These are phyloP conservation scores for Vaccinium corymbosum DNA, from an alignment of 148 eudicot species.

Conservation along the genomic window DNA sequence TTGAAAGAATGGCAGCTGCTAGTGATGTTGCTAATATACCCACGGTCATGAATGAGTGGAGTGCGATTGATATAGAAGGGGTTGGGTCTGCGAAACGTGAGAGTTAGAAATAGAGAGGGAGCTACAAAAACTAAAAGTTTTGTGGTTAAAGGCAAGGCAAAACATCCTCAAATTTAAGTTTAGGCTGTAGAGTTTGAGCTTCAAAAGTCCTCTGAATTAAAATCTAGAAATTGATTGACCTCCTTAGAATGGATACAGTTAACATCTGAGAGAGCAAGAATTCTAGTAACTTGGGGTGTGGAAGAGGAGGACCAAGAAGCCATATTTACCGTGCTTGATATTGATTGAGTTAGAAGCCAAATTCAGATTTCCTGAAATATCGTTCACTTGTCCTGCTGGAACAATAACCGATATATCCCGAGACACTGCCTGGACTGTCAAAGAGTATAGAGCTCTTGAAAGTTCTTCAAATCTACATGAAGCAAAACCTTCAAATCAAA, in stretches of 20 bases:
- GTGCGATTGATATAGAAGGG: slow-evolving; percentile 18
- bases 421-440: slow-evolving; percentile 20
- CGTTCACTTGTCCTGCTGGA: slow-evolving; percentile 12
- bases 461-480: slow-evolving; percentile 18
- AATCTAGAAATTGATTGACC: not conserved
- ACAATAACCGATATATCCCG: slow-evolving; percentile 7
- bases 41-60: slow-evolving; percentile 21
- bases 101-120: slow-evolving; percentile 1
- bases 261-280: not conserved
- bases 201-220: not conserved
- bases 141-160: not conserved
- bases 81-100: not conserved
- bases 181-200: not conserved
- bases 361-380: slow-evolving; percentile 18
- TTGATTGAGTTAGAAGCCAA: slow-evolving; percentile 16
- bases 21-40: slow-evolving; percentile 21
- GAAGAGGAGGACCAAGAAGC: not conserved
- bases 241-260: not conserved
- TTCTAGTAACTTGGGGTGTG: not conserved
- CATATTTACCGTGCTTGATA: slow-evolving; percentile 17
- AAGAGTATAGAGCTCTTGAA: slow-evolving; percentile 21
- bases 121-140: not conserved
- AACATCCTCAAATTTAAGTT: not conserved
- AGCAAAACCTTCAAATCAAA: slow-evolving; percentile 1
- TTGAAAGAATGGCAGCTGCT: slow-evolving; percentile 16